Evolutionary conservation across 192 early-diverging fungal genomes (phyloP), one percentile per base, ranked within the genome.

Genomic region (Dispira simplex): DNA sequence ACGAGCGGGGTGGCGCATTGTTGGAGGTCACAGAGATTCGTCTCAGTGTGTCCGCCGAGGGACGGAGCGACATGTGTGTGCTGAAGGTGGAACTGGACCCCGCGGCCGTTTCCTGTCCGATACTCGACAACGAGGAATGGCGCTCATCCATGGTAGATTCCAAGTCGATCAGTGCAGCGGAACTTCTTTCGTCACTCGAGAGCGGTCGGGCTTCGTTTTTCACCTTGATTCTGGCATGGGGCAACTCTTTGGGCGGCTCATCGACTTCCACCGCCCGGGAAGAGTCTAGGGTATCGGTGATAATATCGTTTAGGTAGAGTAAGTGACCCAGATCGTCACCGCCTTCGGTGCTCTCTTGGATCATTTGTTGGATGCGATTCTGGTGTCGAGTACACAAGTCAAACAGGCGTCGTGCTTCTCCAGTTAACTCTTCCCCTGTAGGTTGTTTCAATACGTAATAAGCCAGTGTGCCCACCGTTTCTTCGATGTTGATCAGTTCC

Each of bases 231-330:
- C 28, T 39, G 10, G 25, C 27, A 63, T 51, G 62, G 44, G 62
- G 16, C 18, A 63, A 26, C 44, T 25, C 9, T 20, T 67, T 64
- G 10, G 76, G 73, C 12, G 45, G 53, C 48, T 47, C 60, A 23
- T 73, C 76, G 9, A 49, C 59, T 48, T 71, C 65, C 44, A 78
- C 59, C 3, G 68, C 73, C 45, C 66, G 64, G 44, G n/a, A 16
- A 9, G 32, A 10, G 43, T 59, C 63, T 10, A 69, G 55, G 26
- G 59, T 51, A 12, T 69, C 68, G n/a, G 60, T 56, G 45, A 69
- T 62, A 4, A 49, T 69, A 54, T 85, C 83, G 63, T 83, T 83
- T 26, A 81, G 62, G 58, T 69, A 66, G 63, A 83, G 68, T 16
- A 83, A 65, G 12, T 73, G 77, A 3, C 69, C 80, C 70, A 63